Evolutionary conservation across 345 rosid species (phyloP), one percentile per base, ranked within the genome.

Genomic region (Hirschfeldia incana): DNA sequence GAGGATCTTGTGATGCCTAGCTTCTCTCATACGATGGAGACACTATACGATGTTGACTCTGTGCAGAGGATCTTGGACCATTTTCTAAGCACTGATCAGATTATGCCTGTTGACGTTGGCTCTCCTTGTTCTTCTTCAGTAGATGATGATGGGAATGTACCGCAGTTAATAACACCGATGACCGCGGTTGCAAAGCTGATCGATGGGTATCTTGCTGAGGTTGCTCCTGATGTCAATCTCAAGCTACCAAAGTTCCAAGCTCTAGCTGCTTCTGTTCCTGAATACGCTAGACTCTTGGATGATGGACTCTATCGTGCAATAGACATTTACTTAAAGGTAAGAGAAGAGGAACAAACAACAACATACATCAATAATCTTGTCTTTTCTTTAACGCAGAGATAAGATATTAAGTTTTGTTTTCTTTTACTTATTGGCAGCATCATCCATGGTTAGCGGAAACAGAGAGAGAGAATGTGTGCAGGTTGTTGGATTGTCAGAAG

Each of bases 181-280:
- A 84, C 98, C 29, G 84, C 74, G 62, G 99, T 91, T 34, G 93
- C 99, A 59, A 95, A 95, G 89, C 85, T 95, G 83, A 87, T 95
- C n/a, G 98, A 95, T 65, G 99, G 98, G 34, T 95, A 93, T 77
- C 93, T 95, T 12, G 97, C 98, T 17, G 99, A 95, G 90, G 97
- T 95, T 82, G 97, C 98, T 44, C 93, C 98, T 67, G 99, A 95
- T 81, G 88, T 88, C 42, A 93, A 93, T 83, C 86, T 95, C 80
- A 95, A 95, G 86, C 92, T 91, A 76, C 92, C 93, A 57, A 93
- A 93, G 84, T 95, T 95, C 84, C 97, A 90, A 83, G 92, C 96
- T 53, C 87, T 95, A 80, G 93, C 94, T 44, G 94, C 96, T 75
- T 81, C 98, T 81, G 87, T 95, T 69, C 99, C 99, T 26, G 98